phyloP scores from a whole-genome alignment of 495 filamentous ascomycete genomes.

The Talaromyces adpressus region DNA sequence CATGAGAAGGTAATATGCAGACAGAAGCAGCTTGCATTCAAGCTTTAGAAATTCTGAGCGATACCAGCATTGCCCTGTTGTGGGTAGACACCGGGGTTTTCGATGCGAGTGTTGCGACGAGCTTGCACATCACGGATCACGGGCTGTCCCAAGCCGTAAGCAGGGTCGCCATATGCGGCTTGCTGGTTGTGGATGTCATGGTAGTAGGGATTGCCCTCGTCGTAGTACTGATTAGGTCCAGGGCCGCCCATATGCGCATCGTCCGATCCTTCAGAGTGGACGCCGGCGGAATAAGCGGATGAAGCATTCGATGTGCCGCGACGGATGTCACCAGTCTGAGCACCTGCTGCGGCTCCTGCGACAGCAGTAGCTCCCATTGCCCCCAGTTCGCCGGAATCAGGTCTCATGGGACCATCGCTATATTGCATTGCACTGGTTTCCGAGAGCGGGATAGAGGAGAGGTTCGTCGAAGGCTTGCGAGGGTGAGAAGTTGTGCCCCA shows the following conservation, averaged over 20 bases:
- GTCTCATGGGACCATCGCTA: conserved; percentile 59
- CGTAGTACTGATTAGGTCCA: conserved; percentile 42
- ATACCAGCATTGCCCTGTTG: conserved; percentile 90
- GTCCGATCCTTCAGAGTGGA: conserved; percentile 77
- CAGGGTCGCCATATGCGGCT: conserved; percentile 48
- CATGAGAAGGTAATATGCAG: not conserved
- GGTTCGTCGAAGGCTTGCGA: conserved; percentile 79
- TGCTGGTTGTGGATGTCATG: conserved; percentile 46
- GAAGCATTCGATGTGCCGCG: conserved; percentile 95
- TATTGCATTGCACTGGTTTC: conserved; percentile 53
- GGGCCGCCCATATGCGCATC: conserved; percentile 53
- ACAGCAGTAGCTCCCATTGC: conserved; percentile 69
- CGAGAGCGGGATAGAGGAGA: conserved; percentile 64
- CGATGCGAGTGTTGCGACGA: conserved; percentile 85
- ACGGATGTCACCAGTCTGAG: conserved; percentile 60
- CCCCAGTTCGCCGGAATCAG: conserved; percentile 62
- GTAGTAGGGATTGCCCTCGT: conserved; percentile 47
- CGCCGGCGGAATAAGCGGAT: conserved; percentile 82
- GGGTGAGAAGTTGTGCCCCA: conserved; percentile 87
- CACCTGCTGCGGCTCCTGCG: conserved; percentile 55
- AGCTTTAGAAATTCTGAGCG: conserved; percentile 85
- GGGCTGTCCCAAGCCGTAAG: conserved; percentile 55
- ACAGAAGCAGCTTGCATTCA: not conserved
- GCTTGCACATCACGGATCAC: conserved; percentile 93
- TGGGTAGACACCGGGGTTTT: conserved; percentile 78